Base-by-base conservation (phyloP, 129 eudicot genomes). In the Glebionis coronaria region DNA sequence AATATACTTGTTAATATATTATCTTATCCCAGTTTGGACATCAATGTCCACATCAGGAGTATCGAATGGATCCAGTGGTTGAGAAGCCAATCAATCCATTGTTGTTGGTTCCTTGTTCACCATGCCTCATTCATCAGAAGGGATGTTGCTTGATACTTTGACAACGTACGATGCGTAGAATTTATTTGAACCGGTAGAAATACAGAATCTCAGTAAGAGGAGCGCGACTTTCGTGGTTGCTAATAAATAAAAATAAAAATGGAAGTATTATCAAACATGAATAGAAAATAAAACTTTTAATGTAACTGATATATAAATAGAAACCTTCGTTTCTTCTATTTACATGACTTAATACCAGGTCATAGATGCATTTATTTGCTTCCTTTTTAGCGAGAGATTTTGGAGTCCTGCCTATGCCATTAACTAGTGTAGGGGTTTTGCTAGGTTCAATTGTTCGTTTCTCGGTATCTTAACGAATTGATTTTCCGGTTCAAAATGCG, bases 61-160 rank as follows among this genome's bases (percentile, higher is more conserved):
- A 71, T 88, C 95, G 58, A 88, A 80, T 58, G 95, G 91, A 77
- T 84, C 82, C 73, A 81, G 51, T 38, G 80, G 35, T 29, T 29
- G 35, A 29, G 35, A 29, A 29, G 4, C 35, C 35, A 29, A n/a
- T n/a, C n/a, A n/a, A n/a, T n/a, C n/a, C n/a, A n/a, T 28, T 28
- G 3, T 29, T 23, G 25, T 2, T 23, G 25, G 76, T 71, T 85
- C 96, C 69, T 81, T 82, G 19, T 67, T 76, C 57, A 59, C 62
- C 56, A 80, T 46, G 63, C 79, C 75, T 12, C 72, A 76, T 28
- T 80, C 81, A 40, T 72, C 76, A 12, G 77, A 60, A 21, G 54
- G 74, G 60, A 59, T 54, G 47, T 73, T 82, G 9, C 54, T 82
- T 69, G 83, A 63, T 66, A 74, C 20, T 64, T 85, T 84, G 46